Percentiles rank a stretch among this genome's conserved stretches.
Evolutionary conservation across 495 filamentous ascomycete species (phyloP).

Genomic region (Emericellopsis terricola): DNA sequence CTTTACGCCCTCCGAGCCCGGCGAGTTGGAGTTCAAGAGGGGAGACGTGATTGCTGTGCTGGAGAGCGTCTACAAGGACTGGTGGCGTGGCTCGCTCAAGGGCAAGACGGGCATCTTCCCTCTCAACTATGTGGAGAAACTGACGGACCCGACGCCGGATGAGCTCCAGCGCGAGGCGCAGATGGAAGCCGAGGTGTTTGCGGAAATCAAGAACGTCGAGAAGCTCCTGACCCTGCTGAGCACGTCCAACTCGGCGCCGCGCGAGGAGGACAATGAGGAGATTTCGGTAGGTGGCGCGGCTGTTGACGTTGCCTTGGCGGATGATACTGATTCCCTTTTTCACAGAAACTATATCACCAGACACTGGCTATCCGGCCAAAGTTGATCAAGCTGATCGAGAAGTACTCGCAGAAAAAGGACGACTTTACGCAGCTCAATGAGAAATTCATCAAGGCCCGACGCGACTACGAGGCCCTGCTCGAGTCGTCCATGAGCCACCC

Average conservation of each 20-base stretch:
- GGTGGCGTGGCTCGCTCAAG: slow-evolving; percentile 92
- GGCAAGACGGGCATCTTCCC: slow-evolving; percentile 97
- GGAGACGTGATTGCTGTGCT: slow-evolving; percentile 94
- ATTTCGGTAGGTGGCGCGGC: slow-evolving; percentile 43
- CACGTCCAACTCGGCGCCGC: slow-evolving; percentile 77
- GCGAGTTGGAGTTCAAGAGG: slow-evolving; percentile 90
- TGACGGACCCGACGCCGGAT: slow-evolving; percentile 83
- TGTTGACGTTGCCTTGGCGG: slow-evolving; percentile 1
- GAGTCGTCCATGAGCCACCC: slow-evolving; percentile 91
- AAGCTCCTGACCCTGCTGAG: slow-evolving; percentile 87
- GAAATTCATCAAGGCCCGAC: slow-evolving; percentile 95
- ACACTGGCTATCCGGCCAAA: slow-evolving; percentile 91
- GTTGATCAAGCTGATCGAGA: slow-evolving; percentile 93
- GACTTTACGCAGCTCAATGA: slow-evolving; percentile 97
- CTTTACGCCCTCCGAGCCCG: slow-evolving; percentile 83
- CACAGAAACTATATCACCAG: slow-evolving; percentile 70
- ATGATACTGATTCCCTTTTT: slow-evolving; percentile 2
- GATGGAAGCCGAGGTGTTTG: slow-evolving; percentile 96
- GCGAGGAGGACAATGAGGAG: slow-evolving; percentile 79
- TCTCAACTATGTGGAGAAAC: slow-evolving; percentile 95
- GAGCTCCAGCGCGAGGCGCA: slow-evolving; percentile 91
- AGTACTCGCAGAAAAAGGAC: slow-evolving; percentile 99
- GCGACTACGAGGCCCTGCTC: slow-evolving; percentile 89
- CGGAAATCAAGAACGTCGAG: slow-evolving; percentile 96
- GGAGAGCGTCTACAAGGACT: slow-evolving; percentile 96